A percentile compares a stretch with the other conserved stretches of the same genome.
Evolutionary conservation across 2,329 filamentous ascomycete species (phyloP).

Genomic region (Colletotrichum tropicale): DNA sequence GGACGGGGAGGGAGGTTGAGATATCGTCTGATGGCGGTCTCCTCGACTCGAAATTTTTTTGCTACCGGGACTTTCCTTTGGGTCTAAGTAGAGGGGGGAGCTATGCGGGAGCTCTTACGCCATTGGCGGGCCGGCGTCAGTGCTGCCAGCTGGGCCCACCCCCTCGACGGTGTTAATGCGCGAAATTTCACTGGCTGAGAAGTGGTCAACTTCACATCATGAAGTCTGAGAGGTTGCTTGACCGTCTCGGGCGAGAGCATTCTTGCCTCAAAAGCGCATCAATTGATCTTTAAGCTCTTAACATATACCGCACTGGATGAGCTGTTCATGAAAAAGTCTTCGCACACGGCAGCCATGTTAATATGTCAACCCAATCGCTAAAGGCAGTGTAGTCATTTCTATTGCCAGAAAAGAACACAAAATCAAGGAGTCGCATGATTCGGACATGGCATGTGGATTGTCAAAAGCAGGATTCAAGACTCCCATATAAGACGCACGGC

Average conservation of each 20-base stretch:
- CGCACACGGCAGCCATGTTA: background rate
- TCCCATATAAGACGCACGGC: background rate
- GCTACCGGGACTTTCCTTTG: constrained; percentile 18
- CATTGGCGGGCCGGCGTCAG: constrained; percentile 9
- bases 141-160: constrained; percentile 4
- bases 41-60: constrained; percentile 17
- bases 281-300: background rate
- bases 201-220: background rate
- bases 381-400: background rate
- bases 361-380: background rate
- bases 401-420: background rate
- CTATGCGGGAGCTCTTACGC: constrained; percentile 5
- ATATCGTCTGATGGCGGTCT: constrained; percentile 11
- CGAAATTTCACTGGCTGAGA: background rate
- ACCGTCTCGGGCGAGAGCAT: background rate
- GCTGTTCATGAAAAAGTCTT: background rate
- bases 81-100: constrained; percentile 6
- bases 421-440: background rate
- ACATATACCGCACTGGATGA: background rate
- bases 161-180: background rate
- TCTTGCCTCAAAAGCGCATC: background rate
- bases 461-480: background rate
- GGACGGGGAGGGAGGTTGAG: constrained; percentile 2
- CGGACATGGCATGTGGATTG: background rate
- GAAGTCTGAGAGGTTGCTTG: background rate